Percentiles rank a stretch among this genome's conserved stretches.
phyloP scores from a whole-genome alignment of 345 rosid species.

The Hypericum perforatum region DNA sequence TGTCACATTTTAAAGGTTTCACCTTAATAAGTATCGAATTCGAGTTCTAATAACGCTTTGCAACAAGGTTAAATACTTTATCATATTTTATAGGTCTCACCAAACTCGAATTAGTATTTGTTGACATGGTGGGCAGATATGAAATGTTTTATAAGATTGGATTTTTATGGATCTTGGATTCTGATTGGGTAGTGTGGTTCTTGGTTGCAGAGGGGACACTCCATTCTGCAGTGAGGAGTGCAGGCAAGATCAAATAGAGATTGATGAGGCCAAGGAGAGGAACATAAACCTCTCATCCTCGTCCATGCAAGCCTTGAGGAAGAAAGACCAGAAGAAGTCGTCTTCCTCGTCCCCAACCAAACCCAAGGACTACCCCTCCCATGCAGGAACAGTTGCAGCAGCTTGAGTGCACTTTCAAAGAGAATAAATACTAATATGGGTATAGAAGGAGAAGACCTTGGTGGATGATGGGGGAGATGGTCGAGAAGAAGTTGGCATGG shows the following conservation, averaged over 20 bases:
- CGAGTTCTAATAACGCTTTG: too few species aligned
- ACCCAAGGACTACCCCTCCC: conserved; percentile 24
- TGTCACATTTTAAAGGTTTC: too few species aligned
- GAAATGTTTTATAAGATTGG: background rate
- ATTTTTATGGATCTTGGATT: conserved; percentile 6
- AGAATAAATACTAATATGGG: background rate
- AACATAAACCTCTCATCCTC: conserved; percentile 45
- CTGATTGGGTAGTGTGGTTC: background rate
- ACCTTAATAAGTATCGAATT: too few species aligned
- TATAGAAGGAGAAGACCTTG: background rate
- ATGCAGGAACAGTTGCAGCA: conserved; percentile 39
- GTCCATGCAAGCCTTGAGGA: conserved; percentile 52
- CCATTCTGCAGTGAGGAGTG: conserved; percentile 88
- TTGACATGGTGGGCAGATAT: too few species aligned
- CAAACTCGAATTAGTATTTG: too few species aligned
- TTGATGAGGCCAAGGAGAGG: conserved; percentile 55
- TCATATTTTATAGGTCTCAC: too few species aligned
- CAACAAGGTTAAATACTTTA: too few species aligned
- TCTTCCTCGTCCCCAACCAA: conserved; percentile 31
- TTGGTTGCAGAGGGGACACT: conserved; percentile 60
- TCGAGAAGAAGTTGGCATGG: too few species aligned
- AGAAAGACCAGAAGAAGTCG: conserved; percentile 34
- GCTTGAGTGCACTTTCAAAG: conserved; percentile 13
- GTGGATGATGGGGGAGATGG: too few species aligned
- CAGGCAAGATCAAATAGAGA: conserved; percentile 67